phyloP scores from a whole-genome alignment of 2,329 filamentous ascomycete genomes.

The Cordyceps pruinosa region DNA sequence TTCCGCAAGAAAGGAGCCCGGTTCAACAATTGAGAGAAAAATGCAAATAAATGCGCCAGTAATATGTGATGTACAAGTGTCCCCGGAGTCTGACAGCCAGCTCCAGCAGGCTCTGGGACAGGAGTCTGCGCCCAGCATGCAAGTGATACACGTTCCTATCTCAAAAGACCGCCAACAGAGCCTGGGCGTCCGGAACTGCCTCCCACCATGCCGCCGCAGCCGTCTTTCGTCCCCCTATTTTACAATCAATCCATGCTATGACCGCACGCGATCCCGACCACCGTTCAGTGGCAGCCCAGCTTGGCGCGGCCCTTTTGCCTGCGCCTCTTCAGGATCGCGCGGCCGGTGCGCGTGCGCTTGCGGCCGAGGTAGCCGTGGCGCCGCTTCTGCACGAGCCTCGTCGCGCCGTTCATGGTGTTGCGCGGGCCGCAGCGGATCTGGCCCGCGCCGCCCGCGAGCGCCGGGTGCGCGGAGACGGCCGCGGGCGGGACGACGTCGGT shows the following conservation, averaged over 20 bases:
- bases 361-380: slow-evolving; percentile 51
- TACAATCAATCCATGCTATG: not conserved
- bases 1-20: not conserved
- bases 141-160: not conserved
- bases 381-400: slow-evolving; percentile 51
- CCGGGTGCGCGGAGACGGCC: slow-evolving; percentile 46
- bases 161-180: too few species aligned
- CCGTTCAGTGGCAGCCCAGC: slow-evolving; percentile 25
- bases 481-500: slow-evolving; percentile 39
- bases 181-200: too few species aligned
- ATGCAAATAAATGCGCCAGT: slow-evolving; percentile 2
- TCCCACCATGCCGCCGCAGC: not conserved
- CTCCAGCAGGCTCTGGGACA: not conserved
- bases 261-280: not conserved
- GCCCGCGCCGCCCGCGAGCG: slow-evolving; percentile 33
- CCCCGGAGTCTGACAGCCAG: not conserved
- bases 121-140: not conserved
- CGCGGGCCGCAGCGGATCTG: slow-evolving; percentile 54
- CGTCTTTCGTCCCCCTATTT: not conserved
- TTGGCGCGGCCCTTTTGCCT: slow-evolving; percentile 45
- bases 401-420: slow-evolving; percentile 49
- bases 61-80: slow-evolving; percentile 1
- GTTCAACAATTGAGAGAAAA: not conserved
- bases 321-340: slow-evolving; percentile 46
- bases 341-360: slow-evolving; percentile 42